Base-by-base conservation (phyloP, 1,284 basidiomycete genomes). In the Pseudozyma sp. region DNA sequence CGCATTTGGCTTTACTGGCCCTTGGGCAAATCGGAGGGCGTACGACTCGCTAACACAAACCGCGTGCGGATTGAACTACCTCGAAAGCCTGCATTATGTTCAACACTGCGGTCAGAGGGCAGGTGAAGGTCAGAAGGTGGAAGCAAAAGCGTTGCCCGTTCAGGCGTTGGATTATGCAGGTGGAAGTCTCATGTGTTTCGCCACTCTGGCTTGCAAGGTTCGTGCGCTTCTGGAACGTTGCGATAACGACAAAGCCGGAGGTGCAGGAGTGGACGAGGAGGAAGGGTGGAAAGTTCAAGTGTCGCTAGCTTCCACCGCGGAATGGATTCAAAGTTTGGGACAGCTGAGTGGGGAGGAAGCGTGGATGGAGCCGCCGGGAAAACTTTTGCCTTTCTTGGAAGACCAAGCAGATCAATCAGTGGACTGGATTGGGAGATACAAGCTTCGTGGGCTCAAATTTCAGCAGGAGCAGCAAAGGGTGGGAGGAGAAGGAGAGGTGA, bases 1-100 rank as follows among this genome's bases (percentile, higher is more conserved):
- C 21, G 90, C 89, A 0, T 91, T 89, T 85, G 89, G 89, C 0
- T 89, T 88, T 86, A 87, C 89, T 3, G 90, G 90, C 0, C 89
- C 89, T 0, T 91, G 89, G 90, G 87, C 86, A 42, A 86, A 88
- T 52, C 85, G 87, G 13, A 86, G 89, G 44, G 90, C 89, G 1
- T 91, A 91, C 67, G 90, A 92, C 76, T 91, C 90, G 0, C 86
- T 91, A 3, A 89, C 90, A 0, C 90, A 92, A 82, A 90, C 90
- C 0, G 89, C 89, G 0, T 88, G 87, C 0, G 91, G 90, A 0
- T 89, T 91, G 80, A 91, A 91, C 62, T 79, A 86, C 25, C 88
- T 89, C 10, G 90, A 91, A 84, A 88, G 86, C 0, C 82, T 87
- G 53, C 61, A 47, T 45, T 88, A 88, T 4, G 89, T 86, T 67